Base-by-base conservation (phyloP, 2,329 filamentous ascomycete genomes). In the Dothistroma septosporum region DNA sequence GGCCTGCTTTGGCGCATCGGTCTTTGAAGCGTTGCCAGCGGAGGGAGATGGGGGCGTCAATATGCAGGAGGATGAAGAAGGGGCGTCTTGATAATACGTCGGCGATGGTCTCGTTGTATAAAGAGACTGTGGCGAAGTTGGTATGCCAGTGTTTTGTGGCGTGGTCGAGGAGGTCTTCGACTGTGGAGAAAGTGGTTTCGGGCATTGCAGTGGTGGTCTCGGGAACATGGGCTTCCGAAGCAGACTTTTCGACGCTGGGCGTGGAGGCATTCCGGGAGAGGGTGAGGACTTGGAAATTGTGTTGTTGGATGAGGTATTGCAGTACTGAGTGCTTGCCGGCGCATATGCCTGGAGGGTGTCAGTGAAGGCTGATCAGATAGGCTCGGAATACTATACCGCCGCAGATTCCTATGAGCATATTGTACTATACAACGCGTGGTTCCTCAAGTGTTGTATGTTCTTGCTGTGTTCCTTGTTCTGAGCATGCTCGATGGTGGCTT, bases 301-400 rank as follows among this genome's bases (percentile, higher is more conserved):
- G 89, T 66, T 92, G 85, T 65, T 92, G 84, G 65, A 92, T 85
- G 9, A 99, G 85, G 74, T 96, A 97, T 58, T 90, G 14, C 8
- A 92, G 92, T 66, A 97, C 90, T 10, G 91, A 91, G 73, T 87
- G 87, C 79, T 97, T 97, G 71, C 94, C 94, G 53, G 93, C 87
- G 79, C 92, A 97, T 70, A 97, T 93, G 71, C 90, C 92, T 94
- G 71, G 46, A 47, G 33, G 19, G 46, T 5, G 19, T 47, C 9
- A 61, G 57, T 14, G n/a, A 2, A 4, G 32, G 24, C 21, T 53
- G 33, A 49, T 47, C 21, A 1, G n/a, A n/a, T 10, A 35, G 32
- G 33, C 24, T 48, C 33, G 12, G 35, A 52, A 10, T 2, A 22
- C 28, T 76, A 72, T 80, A 88, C 87, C 86, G 72, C 88, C 88